Base-by-base conservation (phyloP, 495 filamentous ascomycete species). In the Polyplosphaeria fusca region DNA sequence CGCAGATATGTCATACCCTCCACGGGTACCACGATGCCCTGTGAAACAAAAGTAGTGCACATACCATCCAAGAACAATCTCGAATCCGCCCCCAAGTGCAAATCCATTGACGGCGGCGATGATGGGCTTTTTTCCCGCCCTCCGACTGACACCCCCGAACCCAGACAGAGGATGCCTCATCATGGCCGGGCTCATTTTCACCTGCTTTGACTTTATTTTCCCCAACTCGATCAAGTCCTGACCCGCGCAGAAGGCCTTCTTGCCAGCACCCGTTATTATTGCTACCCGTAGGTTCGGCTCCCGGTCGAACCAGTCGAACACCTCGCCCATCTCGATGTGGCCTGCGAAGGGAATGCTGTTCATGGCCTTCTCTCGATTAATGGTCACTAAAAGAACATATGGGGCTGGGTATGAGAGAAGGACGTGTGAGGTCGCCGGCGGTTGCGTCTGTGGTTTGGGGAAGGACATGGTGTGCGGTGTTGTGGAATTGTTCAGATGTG, bases 261-360 rank as follows among this genome's bases (percentile, higher is more conserved):
- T 58, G 18, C 81, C 81, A 16, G 67, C 70, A 0, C 81, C 81
- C 0, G 81, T 84, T 12, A 84, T 56, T 19, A 84, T 73, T 2
- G 74, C 80, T 5, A 82, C 78, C 12, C 78, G 76, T 13, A 84
- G 58, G 2, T 66, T 69, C 0, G 81, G 79, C 65, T 82, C 78
- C 0, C 67, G 68, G 59, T 84, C 81, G 59, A 82, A 68, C 80
- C 80, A 84, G 54, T 74, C 64, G 72, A 78, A 81, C 2, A 83
- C 61, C 0, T 69, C 67, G 40, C 81, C 71, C 25, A 80, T 72
- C 44, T 84, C 81, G 22, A 62, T 63, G 66, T 84, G 74, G 32
- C 76, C 77, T 20, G 71, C 68, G 74, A 53, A 67, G n/a, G 67
- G 60, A 32, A 69, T 63, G 39, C 61, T 48, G 61, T 69, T 69